These are phyloP conservation scores for Bombardia bombarda DNA, from an alignment of 495 filamentous ascomycete genomes.

Conservation along the genomic window DNA sequence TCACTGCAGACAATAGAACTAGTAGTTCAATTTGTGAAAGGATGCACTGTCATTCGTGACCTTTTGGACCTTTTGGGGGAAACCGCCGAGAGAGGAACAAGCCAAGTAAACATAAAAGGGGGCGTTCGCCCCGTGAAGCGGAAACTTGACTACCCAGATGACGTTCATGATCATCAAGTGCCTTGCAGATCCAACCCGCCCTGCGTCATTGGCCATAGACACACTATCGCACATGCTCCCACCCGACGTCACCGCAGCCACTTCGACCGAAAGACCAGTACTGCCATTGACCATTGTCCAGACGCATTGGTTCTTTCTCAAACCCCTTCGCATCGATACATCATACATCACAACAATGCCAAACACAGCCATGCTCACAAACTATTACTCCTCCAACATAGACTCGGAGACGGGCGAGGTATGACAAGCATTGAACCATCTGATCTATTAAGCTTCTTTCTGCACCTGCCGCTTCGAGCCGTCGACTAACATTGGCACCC, in stretches of 20 bases:
- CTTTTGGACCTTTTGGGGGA: neutral
- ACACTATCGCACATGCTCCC: neutral
- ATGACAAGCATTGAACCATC: no score
- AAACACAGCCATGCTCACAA: no score
- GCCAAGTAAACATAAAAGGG: neutral
- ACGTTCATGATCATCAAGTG: slow-evolving; percentile 1
- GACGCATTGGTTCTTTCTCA: neutral
- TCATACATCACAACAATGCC: no score
- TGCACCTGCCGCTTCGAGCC: no score
- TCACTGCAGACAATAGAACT: no score
- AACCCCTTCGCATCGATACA: no score
- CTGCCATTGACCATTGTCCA: neutral
- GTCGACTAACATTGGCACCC: no score
- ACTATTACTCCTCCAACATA: no score
- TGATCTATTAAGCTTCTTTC: no score
- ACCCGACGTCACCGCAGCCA: neutral
- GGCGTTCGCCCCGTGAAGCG: neutral
- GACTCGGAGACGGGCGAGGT: no score
- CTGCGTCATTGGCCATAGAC: neutral
- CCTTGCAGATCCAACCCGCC: neutral
- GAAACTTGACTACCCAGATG: neutral
- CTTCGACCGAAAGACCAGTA: neutral
- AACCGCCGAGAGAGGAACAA: neutral
- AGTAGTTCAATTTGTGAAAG: no score
- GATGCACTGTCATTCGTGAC: neutral